phyloP scores from a whole-genome alignment of 176 grass and related monocot genomes.

The Oryza meyeriana region DNA sequence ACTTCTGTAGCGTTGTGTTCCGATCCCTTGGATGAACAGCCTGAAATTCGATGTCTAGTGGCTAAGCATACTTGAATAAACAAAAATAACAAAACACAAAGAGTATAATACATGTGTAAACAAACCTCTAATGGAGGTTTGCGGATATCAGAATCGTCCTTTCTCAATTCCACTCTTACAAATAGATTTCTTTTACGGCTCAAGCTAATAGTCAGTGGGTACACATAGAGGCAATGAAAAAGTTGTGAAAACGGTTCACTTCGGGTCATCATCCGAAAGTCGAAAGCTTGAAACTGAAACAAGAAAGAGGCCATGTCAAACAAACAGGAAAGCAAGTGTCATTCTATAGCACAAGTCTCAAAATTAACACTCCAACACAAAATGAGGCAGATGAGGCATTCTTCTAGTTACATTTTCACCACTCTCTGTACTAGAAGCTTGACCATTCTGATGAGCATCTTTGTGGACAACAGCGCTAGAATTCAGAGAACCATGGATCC shows the following conservation, averaged over 20 bases:
- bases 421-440: conserved; percentile 48
- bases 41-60: conserved; percentile 49
- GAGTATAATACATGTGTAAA: conserved; percentile 22
- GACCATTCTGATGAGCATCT: conserved; percentile 50
- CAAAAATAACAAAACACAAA: not conserved
- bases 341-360: conserved; percentile 3
- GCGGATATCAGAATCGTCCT: conserved; percentile 86
- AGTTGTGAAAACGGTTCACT: conserved; percentile 93
- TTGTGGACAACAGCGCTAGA: conserved; percentile 38
- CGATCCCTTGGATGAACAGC: conserved; percentile 77
- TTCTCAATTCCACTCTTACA: conserved; percentile 85
- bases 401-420: conserved; percentile 65
- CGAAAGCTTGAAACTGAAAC: conserved; percentile 85
- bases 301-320: conserved; percentile 29
- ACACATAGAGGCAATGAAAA: conserved; percentile 91
- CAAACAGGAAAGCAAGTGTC: not conserved
- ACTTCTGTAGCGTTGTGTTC: conserved; percentile 72
- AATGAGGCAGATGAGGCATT: conserved; percentile 17
- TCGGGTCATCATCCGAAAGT: conserved; percentile 81
- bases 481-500: conserved; percentile 50
- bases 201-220: conserved; percentile 88
- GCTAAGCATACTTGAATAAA: conserved; percentile 43
- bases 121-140: conserved; percentile 91
- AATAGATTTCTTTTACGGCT: conserved; percentile 97
- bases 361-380: conserved; percentile 15